These are phyloP conservation scores for Fraxinus xanthoxyloides DNA, from an alignment of 305 asterid genomes.

Conservation along the genomic window DNA sequence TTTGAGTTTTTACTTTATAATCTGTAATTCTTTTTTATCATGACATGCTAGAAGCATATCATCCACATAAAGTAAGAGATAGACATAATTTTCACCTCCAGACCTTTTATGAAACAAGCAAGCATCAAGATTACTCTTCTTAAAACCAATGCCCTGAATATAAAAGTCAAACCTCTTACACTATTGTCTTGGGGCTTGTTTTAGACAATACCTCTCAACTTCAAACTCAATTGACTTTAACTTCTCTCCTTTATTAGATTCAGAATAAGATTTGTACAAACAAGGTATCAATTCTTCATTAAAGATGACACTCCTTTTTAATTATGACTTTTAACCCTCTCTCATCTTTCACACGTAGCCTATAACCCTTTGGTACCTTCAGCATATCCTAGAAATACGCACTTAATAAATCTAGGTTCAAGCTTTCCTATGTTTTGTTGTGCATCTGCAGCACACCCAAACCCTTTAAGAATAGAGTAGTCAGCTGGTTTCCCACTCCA, in stretches of 20 bases:
- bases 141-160: not conserved
- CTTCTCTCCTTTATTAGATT: not conserved
- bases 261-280: not conserved
- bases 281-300: not conserved
- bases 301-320: not conserved
- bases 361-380: not conserved
- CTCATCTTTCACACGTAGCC: not conserved
- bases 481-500: not conserved
- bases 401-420: not conserved
- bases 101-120: not conserved
- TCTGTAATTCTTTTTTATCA: not conserved
- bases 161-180: not conserved
- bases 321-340: not conserved
- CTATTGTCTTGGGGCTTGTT: not conserved
- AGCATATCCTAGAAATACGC: not conserved
- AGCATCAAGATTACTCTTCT: not conserved
- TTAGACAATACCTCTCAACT: not conserved
- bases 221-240: not conserved
- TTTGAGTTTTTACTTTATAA: not conserved
- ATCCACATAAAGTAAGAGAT: not conserved
- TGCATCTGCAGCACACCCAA: not conserved
- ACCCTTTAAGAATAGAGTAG: not conserved
- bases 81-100: not conserved
- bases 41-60: not conserved
- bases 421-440: not conserved